phyloP scores from a whole-genome alignment of 1,284 basidiomycete species.

The Moniliella sp. region DNA sequence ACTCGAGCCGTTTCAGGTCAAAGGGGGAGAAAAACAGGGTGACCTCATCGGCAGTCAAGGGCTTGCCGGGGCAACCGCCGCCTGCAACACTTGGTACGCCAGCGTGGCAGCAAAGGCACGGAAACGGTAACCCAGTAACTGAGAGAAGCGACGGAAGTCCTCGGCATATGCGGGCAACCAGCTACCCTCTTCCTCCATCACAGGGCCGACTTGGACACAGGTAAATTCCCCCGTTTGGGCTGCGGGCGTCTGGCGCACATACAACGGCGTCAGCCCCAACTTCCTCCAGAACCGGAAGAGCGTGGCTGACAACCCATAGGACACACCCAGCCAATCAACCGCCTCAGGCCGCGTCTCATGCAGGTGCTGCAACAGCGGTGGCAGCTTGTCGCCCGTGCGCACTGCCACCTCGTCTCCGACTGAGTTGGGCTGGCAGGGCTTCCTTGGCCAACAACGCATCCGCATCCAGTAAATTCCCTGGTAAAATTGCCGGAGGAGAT shows the following conservation, averaged over 20 bases:
- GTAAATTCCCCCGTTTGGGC: slow-evolving; percentile 91
- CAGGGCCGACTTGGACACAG: slow-evolving; percentile 70
- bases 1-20: slow-evolving; percentile 81
- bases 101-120: slow-evolving; percentile 71
- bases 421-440: slow-evolving; percentile 54
- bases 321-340: slow-evolving; percentile 86
- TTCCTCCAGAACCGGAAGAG: slow-evolving; percentile 92
- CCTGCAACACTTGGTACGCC: slow-evolving; percentile 69
- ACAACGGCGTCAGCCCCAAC: slow-evolving; percentile 69
- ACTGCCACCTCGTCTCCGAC: slow-evolving; percentile 42
- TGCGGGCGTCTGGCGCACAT: slow-evolving; percentile 76
- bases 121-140: slow-evolving; percentile 77
- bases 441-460: too few relatives aligned
- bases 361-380: slow-evolving; percentile 72
- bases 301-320: slow-evolving; percentile 73
- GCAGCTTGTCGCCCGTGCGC: slow-evolving; percentile 59
- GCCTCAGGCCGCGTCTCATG: slow-evolving; percentile 68
- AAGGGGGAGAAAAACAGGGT: slow-evolving; percentile 57
- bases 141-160: slow-evolving; percentile 83
- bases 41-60: slow-evolving; percentile 45
- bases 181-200: slow-evolving; percentile 1
- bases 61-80: slow-evolving; percentile 1
- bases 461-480: too few relatives aligned
- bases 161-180: slow-evolving; percentile 79
- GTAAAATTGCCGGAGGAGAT: slow-evolving; percentile 71